phyloP scores from a whole-genome alignment of 768 basidiomycete genomes.

The Collybiopsis luxurians region DNA sequence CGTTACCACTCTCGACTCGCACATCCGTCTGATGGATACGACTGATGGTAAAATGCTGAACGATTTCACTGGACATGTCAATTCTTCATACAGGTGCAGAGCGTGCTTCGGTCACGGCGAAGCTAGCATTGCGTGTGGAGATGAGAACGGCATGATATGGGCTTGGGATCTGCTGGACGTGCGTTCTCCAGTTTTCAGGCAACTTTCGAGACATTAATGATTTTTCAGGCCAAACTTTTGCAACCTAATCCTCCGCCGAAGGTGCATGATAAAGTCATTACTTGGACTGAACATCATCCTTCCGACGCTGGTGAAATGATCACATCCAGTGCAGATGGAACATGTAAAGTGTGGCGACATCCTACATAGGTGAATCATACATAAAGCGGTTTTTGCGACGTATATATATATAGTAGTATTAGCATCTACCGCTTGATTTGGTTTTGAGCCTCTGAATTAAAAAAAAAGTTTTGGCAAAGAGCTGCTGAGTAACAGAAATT shows the following conservation, averaged over 20 bases:
- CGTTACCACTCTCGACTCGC: conserved; percentile 80
- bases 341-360: conserved; percentile 84
- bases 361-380: conserved; percentile 19
- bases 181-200: conserved; percentile 16
- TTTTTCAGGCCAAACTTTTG: conserved; percentile 55
- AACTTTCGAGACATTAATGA: conserved; percentile 8
- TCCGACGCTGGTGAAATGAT: conserved; percentile 78
- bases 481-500: no score
- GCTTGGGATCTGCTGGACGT: conserved; percentile 93
- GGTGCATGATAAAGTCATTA: conserved; percentile 80
- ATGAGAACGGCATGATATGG: conserved; percentile 89
- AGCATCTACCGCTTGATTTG: conserved; percentile 38
- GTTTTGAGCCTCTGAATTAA: conserved; percentile 44
- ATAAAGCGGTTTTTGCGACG: neutral
- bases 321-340: conserved; percentile 89
- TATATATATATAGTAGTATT: neutral
- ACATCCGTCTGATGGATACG: conserved; percentile 83
- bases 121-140: conserved; percentile 79
- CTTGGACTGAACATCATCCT: conserved; percentile 92
- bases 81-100: conserved; percentile 73
- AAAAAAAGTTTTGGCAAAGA: no score
- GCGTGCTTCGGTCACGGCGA: conserved; percentile 85
- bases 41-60: conserved; percentile 81
- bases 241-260: conserved; percentile 73
- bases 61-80: conserved; percentile 76